Base-by-base conservation (phyloP, 129 eudicot genomes). In the Deinandra increscens region DNA sequence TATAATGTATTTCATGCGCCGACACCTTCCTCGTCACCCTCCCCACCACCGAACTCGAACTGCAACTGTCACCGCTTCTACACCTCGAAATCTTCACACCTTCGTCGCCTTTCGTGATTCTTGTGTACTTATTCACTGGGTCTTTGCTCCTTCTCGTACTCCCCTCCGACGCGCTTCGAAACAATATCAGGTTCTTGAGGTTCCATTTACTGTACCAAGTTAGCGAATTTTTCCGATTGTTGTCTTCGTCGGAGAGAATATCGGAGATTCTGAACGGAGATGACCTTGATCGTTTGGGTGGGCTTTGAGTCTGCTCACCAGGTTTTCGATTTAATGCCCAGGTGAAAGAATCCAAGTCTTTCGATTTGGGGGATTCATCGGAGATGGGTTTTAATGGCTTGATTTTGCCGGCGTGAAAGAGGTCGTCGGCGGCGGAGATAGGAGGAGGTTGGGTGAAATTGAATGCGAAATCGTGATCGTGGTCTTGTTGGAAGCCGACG, bases 351-450 rank as follows among this genome's bases (percentile, higher is more conserved):
- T 84, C 85, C 10, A 71, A 58, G 13, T 82, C 69, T 43, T 82
- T 78, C 37, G 76, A 45, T 19, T 41, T 42, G 1, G 46, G 33
- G 3, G 85, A 34, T 73, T 15, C 77, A 74, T 49, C 36, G 44
- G 68, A 45, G 44, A 71, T 9, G 0, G 89, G 92, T 48, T 84
- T 82, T 22, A 86, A 66, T 9, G 96, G 94, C 59, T 76, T 85
- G 75, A 92, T 92, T 60, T 79, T 82, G 0, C 98, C 98, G 20
- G 82, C 82, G 31, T 88, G 80, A 31, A 92, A 92, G 9, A 92
- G 96, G 71, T 92, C 98, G 20, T 92, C 98, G 11, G 98, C 98
- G 9, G 98, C 98, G 9, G 91, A 77, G 7, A 77, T 64, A 5
- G 91, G 79, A 9, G 66, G 80, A 4, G 37, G 71, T 9, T 85